Evolutionary conservation across 352 stramenopile genomes (phyloP).

Genomic region (Pythium sp.): DNA sequence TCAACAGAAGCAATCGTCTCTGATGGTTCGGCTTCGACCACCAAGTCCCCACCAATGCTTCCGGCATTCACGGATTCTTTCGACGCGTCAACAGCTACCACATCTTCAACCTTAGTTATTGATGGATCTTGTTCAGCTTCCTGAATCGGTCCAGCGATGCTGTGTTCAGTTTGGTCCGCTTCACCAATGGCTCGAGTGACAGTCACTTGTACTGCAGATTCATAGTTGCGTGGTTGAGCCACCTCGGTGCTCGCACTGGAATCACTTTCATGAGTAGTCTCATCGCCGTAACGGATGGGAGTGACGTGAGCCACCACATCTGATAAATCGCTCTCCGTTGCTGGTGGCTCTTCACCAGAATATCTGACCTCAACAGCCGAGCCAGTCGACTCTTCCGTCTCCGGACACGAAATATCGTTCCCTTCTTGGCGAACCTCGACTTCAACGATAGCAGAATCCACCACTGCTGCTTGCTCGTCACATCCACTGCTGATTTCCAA

Average conservation of each 20-base stretch:
- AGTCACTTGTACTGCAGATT: not conserved
- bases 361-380: not conserved
- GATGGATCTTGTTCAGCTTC: not conserved
- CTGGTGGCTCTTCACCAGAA: not conserved
- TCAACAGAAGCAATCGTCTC: not conserved
- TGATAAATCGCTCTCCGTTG: not conserved
- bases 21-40: not conserved
- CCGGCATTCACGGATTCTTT: not conserved
- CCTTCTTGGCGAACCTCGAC: conserved; percentile 8
- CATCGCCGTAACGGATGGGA: too few species aligned
- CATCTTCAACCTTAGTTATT: not conserved
- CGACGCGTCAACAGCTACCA: not conserved
- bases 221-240: not conserved
- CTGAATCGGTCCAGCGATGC: not conserved
- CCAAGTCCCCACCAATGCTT: not conserved
- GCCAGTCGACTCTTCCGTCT: not conserved
- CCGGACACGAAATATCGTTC: not conserved
- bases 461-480: not conserved
- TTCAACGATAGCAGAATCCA: conserved; percentile 1
- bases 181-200: not conserved
- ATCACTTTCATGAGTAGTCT: too few species aligned
- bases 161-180: not conserved
- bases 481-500: not conserved
- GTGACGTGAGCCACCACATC: not conserved
- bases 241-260: not conserved